Evolutionary conservation across 345 rosid genomes (phyloP).

Genomic region (Rhodamnia rubescens): DNA sequence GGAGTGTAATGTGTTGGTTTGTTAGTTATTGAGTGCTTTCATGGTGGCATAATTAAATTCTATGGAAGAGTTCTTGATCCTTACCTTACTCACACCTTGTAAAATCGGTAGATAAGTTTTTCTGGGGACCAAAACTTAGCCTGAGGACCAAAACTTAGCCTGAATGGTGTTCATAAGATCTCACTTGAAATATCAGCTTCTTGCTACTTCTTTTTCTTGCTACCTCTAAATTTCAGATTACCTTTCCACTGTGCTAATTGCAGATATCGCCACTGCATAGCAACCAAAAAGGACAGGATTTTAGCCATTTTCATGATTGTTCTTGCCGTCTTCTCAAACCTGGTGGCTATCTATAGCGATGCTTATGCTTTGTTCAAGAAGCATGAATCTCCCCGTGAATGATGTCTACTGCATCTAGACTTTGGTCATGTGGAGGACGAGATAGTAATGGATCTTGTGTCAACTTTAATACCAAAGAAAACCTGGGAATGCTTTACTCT

Average conservation of each 20-base stretch:
- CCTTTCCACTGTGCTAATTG: not conserved
- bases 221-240: not conserved
- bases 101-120: too few species aligned
- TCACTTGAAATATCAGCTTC: not conserved
- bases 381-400: not conserved
- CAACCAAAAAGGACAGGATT: slow-evolving; percentile 61
- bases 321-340: slow-evolving; percentile 64
- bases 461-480: not conserved
- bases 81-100: too few species aligned
- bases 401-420: not conserved
- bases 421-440: not conserved
- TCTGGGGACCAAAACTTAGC: too few species aligned
- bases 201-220: not conserved
- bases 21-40: not conserved
- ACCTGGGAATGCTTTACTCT: not conserved
- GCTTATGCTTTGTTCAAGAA: slow-evolving; percentile 41
- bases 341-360: slow-evolving; percentile 73
- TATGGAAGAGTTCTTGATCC: too few species aligned
- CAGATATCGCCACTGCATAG: slow-evolving; percentile 72
- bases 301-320: slow-evolving; percentile 55
- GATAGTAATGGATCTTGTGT: not conserved
- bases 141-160: too few species aligned
- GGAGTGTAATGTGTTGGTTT: not conserved
- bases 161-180: too few species aligned
- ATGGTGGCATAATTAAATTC: too few species aligned